Conservation (phyloP, 768 basidiomycete species). For the Trametopsis cervina region DNA sequence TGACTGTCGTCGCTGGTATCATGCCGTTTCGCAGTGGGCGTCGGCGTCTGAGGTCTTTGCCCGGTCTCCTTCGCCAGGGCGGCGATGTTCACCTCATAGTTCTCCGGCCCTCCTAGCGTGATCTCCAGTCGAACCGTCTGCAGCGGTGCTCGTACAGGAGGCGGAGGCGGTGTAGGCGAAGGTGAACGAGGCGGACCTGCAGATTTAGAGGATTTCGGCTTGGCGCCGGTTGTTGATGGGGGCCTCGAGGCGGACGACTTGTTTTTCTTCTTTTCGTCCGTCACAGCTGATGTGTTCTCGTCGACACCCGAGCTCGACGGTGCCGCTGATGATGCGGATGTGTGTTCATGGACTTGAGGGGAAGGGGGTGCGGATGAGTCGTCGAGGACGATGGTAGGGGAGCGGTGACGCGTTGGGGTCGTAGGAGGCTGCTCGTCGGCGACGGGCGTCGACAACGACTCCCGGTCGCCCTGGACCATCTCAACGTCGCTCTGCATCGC, state of each 20-base stretch:
- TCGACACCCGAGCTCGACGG: constrained; percentile 11
- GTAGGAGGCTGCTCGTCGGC: constrained; percentile 2
- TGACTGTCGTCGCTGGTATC: constrained; percentile 53
- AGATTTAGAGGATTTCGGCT: constrained; percentile 46
- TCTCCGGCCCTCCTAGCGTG: constrained; percentile 60
- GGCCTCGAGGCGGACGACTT: constrained; percentile 21
- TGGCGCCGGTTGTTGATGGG: constrained; percentile 26
- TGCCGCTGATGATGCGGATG: constrained; percentile 5
- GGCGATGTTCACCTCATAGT: constrained; percentile 68
- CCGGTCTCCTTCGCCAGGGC: constrained; percentile 54
- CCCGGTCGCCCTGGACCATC: constrained; percentile 3
- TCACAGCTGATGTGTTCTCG: constrained; percentile 1
- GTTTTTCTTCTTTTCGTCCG: constrained; percentile 14
- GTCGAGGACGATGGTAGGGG: not conserved
- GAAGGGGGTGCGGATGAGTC: constrained; percentile 5
- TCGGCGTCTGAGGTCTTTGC: constrained; percentile 55
- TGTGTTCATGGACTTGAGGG: constrained; percentile 1
- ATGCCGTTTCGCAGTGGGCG: constrained; percentile 28
- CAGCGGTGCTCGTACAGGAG: constrained; percentile 39
- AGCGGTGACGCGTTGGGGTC: not conserved
- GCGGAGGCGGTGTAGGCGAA: constrained; percentile 51
- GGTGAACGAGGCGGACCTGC: constrained; percentile 37
- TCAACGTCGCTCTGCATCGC: not conserved
- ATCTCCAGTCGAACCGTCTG: constrained; percentile 67
- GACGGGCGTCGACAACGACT: constrained; percentile 13